Base-by-base conservation (phyloP, 306 rosid species). In the Cicer pinnatifidum region DNA sequence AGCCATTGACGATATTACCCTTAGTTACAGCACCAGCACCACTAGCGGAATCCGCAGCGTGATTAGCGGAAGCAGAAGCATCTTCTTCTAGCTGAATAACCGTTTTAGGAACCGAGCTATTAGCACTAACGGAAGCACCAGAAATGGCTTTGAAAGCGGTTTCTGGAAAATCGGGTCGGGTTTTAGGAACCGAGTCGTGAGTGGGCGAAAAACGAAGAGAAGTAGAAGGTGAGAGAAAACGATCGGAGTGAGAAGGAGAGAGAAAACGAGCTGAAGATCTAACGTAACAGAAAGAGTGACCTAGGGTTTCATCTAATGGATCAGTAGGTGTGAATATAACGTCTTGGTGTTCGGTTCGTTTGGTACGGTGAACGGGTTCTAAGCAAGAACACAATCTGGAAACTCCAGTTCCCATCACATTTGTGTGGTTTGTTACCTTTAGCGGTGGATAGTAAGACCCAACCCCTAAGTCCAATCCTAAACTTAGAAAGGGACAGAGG, bases 111-210 rank as follows among this genome's bases (percentile, higher is more conserved):
- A 86, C 86, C 7, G 92, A 87, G 75, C 91, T 89, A 71, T 94
- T 94, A 13, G 98, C 98, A 20, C 98, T 94, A 4, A 91, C 96
- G 11, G 98, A 88, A n/a, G 98, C 97, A 10, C 98, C 98, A 9
- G 98, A 94, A 80, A 94, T 94, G 75, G 96, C 77, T 71, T 80
- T 86, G 80, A 94, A 94, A 0, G 81, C 90, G 47, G 95, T 91
- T 78, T 89, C 98, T 4, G 80, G 87, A 0, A 54, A 71, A 1
- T 88, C 89, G 88, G 91, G 60, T 75, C 96, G 87, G 75, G 76
- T 52, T 66, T 75, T 67, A 6, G 80, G 8, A 13, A 45, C 13
- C 0, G 81, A 47, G 2, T 90, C 89, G 20, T 85, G 91, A n/a
- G 94, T 44, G 0, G 97, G 96, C 2, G 96, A 94, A 74, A 91